Evolutionary conservation across 2,329 filamentous ascomycete species (phyloP).

Genomic region (Colletotrichum simmondsii): DNA sequence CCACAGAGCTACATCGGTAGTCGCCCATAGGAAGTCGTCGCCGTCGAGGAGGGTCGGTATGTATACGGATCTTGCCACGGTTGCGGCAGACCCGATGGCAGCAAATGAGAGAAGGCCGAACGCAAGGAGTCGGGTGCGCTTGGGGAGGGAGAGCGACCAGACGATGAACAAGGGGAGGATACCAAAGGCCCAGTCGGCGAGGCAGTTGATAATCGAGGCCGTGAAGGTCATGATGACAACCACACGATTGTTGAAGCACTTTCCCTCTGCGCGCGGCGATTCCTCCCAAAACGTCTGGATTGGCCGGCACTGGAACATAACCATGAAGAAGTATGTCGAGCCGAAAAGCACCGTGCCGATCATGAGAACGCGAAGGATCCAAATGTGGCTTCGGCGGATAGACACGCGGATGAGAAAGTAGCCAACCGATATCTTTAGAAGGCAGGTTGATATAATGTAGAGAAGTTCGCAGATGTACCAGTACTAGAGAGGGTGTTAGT

Average conservation of each 20-base stretch:
- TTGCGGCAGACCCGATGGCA: slow-evolving; percentile 48
- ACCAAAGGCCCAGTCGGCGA: slow-evolving; percentile 52
- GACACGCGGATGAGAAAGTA: slow-evolving; percentile 55
- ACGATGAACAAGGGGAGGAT: slow-evolving; percentile 53
- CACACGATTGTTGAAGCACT: slow-evolving; percentile 43
- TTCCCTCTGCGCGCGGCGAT: slow-evolving; percentile 40
- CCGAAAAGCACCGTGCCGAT: slow-evolving; percentile 48
- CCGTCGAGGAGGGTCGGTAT: slow-evolving; percentile 48
- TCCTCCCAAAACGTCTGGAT: slow-evolving; percentile 51
- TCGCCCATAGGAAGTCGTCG: slow-evolving; percentile 55
- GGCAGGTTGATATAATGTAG: slow-evolving; percentile 48
- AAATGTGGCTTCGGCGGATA: slow-evolving; percentile 43
- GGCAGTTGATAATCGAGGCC: slow-evolving; percentile 51
- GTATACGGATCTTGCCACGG: slow-evolving; percentile 55
- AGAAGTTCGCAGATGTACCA: slow-evolving; percentile 55
- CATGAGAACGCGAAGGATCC: slow-evolving; percentile 49
- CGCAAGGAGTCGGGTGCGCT: slow-evolving; percentile 49
- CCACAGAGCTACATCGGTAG: slow-evolving; percentile 56
- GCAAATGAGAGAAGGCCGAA: slow-evolving; percentile 45
- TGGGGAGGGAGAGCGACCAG: slow-evolving; percentile 53
- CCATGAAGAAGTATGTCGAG: slow-evolving; percentile 53
- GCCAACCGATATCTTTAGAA: slow-evolving; percentile 53
- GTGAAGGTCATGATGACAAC: slow-evolving; percentile 46
- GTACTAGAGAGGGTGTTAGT: slow-evolving; percentile 38
- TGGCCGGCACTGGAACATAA: slow-evolving; percentile 52